Percentiles rank a stretch among this genome's conserved stretches.
These are phyloP conservation scores for Myxozyma nipponensis DNA, from an alignment of 805 yeast genomes.

Conservation along the genomic window DNA sequence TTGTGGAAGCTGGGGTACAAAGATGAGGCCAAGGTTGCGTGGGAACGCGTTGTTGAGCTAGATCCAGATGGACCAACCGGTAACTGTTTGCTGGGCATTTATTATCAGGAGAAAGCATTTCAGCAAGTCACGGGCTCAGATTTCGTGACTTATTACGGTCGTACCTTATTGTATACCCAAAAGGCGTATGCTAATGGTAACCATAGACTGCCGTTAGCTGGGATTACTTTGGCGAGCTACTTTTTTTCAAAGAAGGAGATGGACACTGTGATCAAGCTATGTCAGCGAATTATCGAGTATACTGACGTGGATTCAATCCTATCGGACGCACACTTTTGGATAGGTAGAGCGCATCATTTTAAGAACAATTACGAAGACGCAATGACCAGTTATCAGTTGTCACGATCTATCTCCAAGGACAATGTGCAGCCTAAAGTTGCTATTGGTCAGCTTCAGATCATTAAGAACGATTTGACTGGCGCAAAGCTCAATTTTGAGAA, in stretches of 20 bases:
- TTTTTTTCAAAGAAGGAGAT: slow-evolving; percentile 65
- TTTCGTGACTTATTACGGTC: slow-evolving; percentile 57
- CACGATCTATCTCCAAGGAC: slow-evolving; percentile 56
- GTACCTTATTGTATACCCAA: slow-evolving; percentile 50
- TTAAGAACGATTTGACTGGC: slow-evolving; percentile 71
- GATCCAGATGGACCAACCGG: slow-evolving; percentile 60
- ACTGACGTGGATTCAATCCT: slow-evolving; percentile 43
- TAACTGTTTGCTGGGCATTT: slow-evolving; percentile 60
- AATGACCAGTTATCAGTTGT: slow-evolving; percentile 65
- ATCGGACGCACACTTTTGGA: slow-evolving; percentile 76
- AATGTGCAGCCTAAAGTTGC: slow-evolving; percentile 75
- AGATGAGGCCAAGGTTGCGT: slow-evolving; percentile 70
- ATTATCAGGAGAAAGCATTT: slow-evolving; percentile 63
- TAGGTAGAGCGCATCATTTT: slow-evolving; percentile 70
- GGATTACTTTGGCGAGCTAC: slow-evolving; percentile 64
- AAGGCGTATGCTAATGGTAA: slow-evolving; percentile 36
- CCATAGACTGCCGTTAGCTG: slow-evolving; percentile 53
- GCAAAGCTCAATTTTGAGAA: slow-evolving; percentile 82
- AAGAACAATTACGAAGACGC: slow-evolving; percentile 63
- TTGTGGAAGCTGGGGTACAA: slow-evolving; percentile 84
- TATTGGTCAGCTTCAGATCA: slow-evolving; percentile 76
- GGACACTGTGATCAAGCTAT: slow-evolving; percentile 53
- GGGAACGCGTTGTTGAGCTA: slow-evolving; percentile 74
- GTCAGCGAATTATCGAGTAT: slow-evolving; percentile 47
- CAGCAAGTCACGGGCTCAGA: slow-evolving; percentile 49